phyloP scores from a whole-genome alignment of 495 filamentous ascomycete genomes.

The Chlorociboria aeruginascens region DNA sequence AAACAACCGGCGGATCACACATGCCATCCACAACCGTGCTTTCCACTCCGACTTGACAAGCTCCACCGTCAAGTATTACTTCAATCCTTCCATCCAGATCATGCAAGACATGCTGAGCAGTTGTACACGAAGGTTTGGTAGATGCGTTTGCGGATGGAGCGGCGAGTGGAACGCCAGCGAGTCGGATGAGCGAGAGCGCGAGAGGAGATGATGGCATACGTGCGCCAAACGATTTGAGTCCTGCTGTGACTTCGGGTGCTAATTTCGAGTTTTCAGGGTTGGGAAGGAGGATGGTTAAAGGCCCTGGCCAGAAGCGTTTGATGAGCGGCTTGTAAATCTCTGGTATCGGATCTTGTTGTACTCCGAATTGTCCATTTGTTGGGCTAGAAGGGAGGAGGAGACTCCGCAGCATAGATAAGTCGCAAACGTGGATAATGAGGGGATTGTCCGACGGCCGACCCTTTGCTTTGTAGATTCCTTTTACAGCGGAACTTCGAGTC shows the following conservation, averaged over 20 bases:
- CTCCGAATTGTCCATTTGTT: constrained; percentile 21
- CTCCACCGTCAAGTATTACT: constrained; percentile 80
- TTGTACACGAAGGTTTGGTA: constrained; percentile 82
- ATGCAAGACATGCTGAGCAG: constrained; percentile 74
- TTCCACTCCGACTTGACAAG: constrained; percentile 81
- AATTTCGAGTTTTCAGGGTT: constrained; percentile 57
- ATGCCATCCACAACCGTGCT: constrained; percentile 94
- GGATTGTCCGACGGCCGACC: constrained; percentile 87
- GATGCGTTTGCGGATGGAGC: constrained; percentile 91
- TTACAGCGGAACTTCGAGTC: constrained; percentile 71
- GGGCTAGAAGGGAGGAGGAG: constrained; percentile 14
- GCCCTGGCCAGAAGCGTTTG: constrained; percentile 82
- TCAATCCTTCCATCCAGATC: constrained; percentile 80
- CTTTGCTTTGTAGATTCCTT: constrained; percentile 84
- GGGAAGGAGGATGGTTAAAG: constrained; percentile 82
- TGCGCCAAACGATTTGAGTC: constrained; percentile 71
- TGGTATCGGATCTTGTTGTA: constrained; percentile 42
- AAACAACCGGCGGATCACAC: constrained; percentile 62
- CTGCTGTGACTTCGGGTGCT: constrained; percentile 79
- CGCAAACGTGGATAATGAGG: constrained; percentile 83
- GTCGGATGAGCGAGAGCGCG: constrained; percentile 74
- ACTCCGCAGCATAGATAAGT: constrained; percentile 62
- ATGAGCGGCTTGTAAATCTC: constrained; percentile 75
- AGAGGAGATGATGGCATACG: constrained; percentile 78
- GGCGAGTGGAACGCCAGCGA: constrained; percentile 68